Evolutionary conservation across 2,329 filamentous ascomycete species (phyloP).

Genomic region (Clarireedia hainanense): DNA sequence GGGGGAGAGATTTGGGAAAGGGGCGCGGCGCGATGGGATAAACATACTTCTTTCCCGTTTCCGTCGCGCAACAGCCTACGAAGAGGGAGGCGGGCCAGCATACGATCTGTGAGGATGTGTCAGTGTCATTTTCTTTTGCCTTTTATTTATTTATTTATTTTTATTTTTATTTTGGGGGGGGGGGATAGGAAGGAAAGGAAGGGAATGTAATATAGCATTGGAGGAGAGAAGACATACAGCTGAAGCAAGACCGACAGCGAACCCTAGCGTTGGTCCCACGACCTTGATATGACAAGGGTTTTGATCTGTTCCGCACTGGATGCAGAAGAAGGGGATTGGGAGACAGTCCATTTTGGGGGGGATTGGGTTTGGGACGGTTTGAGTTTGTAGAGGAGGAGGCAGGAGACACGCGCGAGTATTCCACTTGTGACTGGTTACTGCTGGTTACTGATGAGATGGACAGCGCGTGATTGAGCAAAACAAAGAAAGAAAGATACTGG

Average conservation of each 20-base stretch:
- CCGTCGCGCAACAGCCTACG: conserved; percentile 47
- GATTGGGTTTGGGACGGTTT: background rate
- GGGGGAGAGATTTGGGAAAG: background rate
- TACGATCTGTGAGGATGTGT: conserved; percentile 33
- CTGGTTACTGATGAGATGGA: no score
- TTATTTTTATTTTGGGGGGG: no score
- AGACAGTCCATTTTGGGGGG: background rate
- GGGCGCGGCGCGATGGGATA: no score
- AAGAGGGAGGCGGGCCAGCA: conserved; percentile 48
- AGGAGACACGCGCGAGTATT: no score
- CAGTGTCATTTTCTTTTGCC: background rate
- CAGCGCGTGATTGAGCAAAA: no score
- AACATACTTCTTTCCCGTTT: conserved; percentile 43
- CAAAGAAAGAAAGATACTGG: no score
- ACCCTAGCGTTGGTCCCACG: conserved; percentile 45
- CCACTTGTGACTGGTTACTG: no score
- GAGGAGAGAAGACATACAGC: conserved; percentile 34
- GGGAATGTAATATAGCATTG: background rate
- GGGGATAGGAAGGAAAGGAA: background rate
- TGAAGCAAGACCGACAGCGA: conserved; percentile 36
- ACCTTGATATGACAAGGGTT: conserved; percentile 51
- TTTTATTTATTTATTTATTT: background rate
- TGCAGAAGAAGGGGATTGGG: conserved; percentile 14
- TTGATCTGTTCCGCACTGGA: conserved; percentile 44
- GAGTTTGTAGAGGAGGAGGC: background rate